Evolutionary conservation across 2,329 filamentous ascomycete species (phyloP), one percentile per base, ranked within the genome.

Genomic region (Fusarium pseudoanthophilum): DNA sequence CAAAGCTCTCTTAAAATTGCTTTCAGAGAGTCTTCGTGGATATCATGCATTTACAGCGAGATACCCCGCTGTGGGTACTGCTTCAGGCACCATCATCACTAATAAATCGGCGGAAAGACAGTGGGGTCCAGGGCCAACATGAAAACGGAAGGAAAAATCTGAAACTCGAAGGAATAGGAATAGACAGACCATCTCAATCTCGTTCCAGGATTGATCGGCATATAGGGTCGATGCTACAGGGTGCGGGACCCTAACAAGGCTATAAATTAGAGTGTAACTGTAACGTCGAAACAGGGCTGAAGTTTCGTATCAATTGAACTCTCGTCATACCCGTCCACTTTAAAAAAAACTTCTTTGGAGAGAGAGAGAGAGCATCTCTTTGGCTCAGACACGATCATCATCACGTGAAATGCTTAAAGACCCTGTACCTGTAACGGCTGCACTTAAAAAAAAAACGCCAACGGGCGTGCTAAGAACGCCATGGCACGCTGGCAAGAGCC

Each of bases 251-350:
- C 18, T 30, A 28, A 18, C 34, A 60, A n/a, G 60, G 53, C 14
- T 39, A 37, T 36, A 18, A 55, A 48, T 46, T 59, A 36, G 34
- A 58, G 56, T 58, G 40, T n/a, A 51, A 51, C 42, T 58, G 56
- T 58, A 51, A 59, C 51, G 59, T 69, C 65, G 26, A 69, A 40
- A 64, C 64, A 69, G 58, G 49, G 57, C 65, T 69, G 40, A 64
- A 69, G 62, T 64, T 46, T 51, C 32, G 43, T 51, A 21, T 69
- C 39, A 32, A 57, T 24, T 46, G 9, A 52, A 51, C 36, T 26
- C 18, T 67, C 52, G 37, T 30, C 15, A 60, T 28, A 14, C 15
- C 28, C 20, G 24, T 40, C 63, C 56, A 60, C 53, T 60, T 65
- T 51, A 30, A 21, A 15, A 21, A 15, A 32, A 15, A 10, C 16